Conservation (phyloP, 2,329 filamentous ascomycete genomes). For the Corinectria fuckeliana region DNA sequence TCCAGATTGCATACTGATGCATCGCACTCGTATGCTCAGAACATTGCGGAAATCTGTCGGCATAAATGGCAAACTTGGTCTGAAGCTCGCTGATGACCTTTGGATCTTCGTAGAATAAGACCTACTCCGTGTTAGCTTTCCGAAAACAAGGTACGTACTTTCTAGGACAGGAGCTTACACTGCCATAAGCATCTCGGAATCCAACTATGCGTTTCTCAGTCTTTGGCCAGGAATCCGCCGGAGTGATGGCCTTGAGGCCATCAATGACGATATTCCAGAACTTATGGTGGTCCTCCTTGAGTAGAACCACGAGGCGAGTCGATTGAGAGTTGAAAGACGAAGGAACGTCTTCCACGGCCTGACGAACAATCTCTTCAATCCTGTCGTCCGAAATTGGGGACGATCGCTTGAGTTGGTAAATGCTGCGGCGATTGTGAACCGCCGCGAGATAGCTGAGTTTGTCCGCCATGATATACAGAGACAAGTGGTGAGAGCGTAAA, state of each 20-base stretch:
- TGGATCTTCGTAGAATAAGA: conserved; percentile 71
- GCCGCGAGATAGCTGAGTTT: conserved; percentile 21
- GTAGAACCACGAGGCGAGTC: conserved; percentile 67
- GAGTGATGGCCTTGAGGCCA: conserved; percentile 60
- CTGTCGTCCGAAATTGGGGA: conserved; percentile 53
- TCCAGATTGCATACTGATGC: conserved; percentile 70
- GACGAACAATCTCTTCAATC: conserved; percentile 55
- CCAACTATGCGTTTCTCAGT: conserved; percentile 2
- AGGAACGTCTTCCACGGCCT: conserved; percentile 62
- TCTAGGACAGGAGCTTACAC: conserved; percentile 44
- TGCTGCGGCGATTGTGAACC: conserved; percentile 56
- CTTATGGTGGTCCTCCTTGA: conserved; percentile 68
- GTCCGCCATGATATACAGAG: no score
- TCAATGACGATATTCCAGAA: conserved; percentile 68
- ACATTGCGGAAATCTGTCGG: conserved; percentile 68
- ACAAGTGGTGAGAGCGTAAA: no score
- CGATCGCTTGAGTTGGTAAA: conserved; percentile 55
- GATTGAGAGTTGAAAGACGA: conserved; percentile 74
- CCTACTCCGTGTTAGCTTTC: not conserved
- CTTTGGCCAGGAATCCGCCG: conserved; percentile 5
- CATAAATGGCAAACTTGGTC: conserved; percentile 57
- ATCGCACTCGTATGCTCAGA: conserved; percentile 70
- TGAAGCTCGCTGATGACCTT: conserved; percentile 40
- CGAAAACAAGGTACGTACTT: not conserved
- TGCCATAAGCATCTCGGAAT: conserved; percentile 62